A percentile compares a stretch with the other conserved stretches of the same genome.
These are phyloP conservation scores for Mycena filopes DNA, from an alignment of 768 basidiomycete genomes.

Conservation along the genomic window DNA sequence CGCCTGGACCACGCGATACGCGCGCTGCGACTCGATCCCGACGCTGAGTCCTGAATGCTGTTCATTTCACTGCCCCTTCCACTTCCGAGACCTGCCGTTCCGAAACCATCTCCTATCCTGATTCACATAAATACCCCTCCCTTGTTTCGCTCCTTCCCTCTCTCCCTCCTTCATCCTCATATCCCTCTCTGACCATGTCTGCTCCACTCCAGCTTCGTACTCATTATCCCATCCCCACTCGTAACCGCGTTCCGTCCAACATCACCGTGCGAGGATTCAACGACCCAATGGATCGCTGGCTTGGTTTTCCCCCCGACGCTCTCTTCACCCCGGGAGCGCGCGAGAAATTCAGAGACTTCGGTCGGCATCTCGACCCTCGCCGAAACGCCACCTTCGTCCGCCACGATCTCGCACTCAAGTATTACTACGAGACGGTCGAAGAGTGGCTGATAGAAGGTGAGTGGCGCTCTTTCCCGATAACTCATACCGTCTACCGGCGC, in stretches of 20 bases:
- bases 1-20: neutral
- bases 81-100: no score
- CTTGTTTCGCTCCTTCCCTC: no score
- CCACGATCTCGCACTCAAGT: neutral
- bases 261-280: neutral
- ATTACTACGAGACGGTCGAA: neutral
- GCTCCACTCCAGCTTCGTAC: no score
- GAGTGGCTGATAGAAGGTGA: neutral
- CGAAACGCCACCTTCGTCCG: neutral
- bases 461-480: neutral
- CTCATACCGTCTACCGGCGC: neutral
- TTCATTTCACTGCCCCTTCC: no score
- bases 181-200: no score
- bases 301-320: neutral
- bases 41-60: no score
- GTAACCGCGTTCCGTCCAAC: neutral
- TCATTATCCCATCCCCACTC: no score
- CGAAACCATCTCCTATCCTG: no score
- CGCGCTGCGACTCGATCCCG: no score
- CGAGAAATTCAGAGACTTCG: neutral
- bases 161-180: no score
- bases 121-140: no score
- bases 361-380: neutral
- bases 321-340: no score
- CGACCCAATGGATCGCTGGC: neutral